phyloP scores from a whole-genome alignment of 2,329 filamentous ascomycete species.

The Botryotinia narcissicola region DNA sequence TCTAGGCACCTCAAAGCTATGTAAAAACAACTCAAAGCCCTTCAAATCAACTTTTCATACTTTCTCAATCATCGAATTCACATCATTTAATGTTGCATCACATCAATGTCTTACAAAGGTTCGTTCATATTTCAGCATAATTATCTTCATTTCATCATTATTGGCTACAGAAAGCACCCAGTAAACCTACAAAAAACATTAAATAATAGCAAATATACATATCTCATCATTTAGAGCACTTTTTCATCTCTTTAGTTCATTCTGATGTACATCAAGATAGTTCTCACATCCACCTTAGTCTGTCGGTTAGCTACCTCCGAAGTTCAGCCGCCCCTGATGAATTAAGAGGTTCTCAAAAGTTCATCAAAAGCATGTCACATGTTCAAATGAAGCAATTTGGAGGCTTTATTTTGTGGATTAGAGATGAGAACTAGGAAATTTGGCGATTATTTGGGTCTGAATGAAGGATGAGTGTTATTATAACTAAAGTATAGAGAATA shows the following conservation, averaged over 20 bases:
- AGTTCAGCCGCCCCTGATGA: neutral
- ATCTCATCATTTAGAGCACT: neutral
- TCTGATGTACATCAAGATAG: neutral
- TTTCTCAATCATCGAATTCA: neutral
- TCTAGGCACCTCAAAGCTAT: neutral
- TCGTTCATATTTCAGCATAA: neutral
- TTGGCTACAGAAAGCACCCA: rapidly evolving
- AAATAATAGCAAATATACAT: rapidly evolving
- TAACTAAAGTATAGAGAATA: neutral
- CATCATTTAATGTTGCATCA: neutral
- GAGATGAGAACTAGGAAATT: neutral
- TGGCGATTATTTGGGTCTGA: neutral
- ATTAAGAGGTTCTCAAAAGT: too few relatives aligned
- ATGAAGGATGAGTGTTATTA: neutral
- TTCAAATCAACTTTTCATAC: neutral
- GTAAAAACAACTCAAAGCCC: neutral
- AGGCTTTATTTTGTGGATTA: rapidly evolving
- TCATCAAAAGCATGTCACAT: neutral
- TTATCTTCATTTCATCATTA: neutral
- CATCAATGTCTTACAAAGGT: neutral
- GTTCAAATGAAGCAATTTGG: neutral
- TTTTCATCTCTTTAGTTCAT: neutral
- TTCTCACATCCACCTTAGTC: neutral
- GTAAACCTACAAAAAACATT: rapidly evolving
- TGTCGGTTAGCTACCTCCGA: neutral